Conservation (phyloP, 495 filamentous ascomycete species). For the Penicillium alfredii region DNA sequence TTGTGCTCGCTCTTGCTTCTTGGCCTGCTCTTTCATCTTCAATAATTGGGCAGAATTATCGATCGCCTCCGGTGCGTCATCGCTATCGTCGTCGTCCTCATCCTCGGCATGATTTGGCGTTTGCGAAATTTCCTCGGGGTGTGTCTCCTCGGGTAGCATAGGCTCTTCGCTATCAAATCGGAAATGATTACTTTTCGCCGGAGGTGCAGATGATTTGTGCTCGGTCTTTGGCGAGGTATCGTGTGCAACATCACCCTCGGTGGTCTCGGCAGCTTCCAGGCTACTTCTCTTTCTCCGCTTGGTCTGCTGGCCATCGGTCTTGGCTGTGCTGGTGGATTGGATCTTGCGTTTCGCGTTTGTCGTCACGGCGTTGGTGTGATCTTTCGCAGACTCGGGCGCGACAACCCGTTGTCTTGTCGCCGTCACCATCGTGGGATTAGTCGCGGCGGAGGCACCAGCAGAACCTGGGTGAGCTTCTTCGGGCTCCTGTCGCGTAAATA, state of each 20-base stretch:
- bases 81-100: conserved; percentile 29
- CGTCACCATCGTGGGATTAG: conserved; percentile 33
- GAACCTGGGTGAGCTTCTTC: conserved; percentile 11
- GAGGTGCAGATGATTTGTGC: conserved; percentile 12
- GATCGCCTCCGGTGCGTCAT: conserved; percentile 47
- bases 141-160: conserved; percentile 18
- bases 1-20: conserved; percentile 32
- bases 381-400: conserved; percentile 10
- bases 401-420: conserved; percentile 28
- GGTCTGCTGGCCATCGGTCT: conserved; percentile 23
- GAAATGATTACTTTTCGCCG: conserved; percentile 28
- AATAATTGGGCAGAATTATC: conserved; percentile 39
- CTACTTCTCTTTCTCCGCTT: conserved; percentile 37
- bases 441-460: conserved; percentile 14
- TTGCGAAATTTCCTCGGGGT: conserved; percentile 18
- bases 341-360: conserved; percentile 36
- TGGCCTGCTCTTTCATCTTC: conserved; percentile 37
- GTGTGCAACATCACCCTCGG: conserved; percentile 3
- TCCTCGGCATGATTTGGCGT: conserved; percentile 20
- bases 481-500: conserved; percentile 32
- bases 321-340: conserved; percentile 13
- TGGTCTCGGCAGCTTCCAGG: conserved; percentile 18
- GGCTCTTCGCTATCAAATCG: conserved; percentile 45
- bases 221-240: conserved; percentile 8
- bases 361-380: conserved; percentile 11